Conservation (phyloP, 139 green algal species). For the Spirogloea muscicola region DNA sequence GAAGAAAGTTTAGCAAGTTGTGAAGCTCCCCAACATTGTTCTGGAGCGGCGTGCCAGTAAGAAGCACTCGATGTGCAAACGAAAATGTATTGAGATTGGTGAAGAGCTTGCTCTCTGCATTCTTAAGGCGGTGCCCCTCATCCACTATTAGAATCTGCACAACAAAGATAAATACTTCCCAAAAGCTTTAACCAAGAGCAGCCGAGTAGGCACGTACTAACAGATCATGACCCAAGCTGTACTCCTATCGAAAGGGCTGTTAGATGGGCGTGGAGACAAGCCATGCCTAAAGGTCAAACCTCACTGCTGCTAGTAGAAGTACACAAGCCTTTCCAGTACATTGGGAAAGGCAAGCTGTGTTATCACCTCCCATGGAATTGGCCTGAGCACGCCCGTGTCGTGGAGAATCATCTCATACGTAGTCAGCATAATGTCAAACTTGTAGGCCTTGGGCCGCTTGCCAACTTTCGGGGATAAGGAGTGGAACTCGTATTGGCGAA, state of each 20-base stretch:
- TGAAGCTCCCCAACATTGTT: slow-evolving; percentile 75
- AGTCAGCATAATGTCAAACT: slow-evolving; percentile 78
- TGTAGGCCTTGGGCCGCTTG: slow-evolving; percentile 28
- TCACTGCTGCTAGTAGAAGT: too few relatives aligned
- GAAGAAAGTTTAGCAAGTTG: slow-evolving; percentile 81
- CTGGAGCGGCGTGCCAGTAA: slow-evolving; percentile 80
- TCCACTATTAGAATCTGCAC: slow-evolving; percentile 81
- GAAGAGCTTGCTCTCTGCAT: slow-evolving; percentile 52
- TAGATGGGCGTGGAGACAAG: too few relatives aligned
- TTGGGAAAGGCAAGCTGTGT: not conserved
- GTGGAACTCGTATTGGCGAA: slow-evolving; percentile 65
- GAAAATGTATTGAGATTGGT: slow-evolving; percentile 46
- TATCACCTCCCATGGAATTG: slow-evolving; percentile 63
- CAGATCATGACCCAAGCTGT: too few relatives aligned
- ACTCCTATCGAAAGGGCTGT: too few relatives aligned
- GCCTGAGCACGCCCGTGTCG: slow-evolving; percentile 55
- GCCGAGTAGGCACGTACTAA: too few relatives aligned
- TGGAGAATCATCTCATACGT: slow-evolving; percentile 88
- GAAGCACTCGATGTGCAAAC: slow-evolving; percentile 76
- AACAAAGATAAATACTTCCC: too few relatives aligned
- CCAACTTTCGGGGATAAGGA: not conserved
- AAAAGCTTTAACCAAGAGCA: too few relatives aligned
- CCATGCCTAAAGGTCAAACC: too few relatives aligned
- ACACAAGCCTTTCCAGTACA: too few relatives aligned
- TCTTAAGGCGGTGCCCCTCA: slow-evolving; percentile 79